Evolutionary conservation across 768 basidiomycete species (phyloP).

Genomic region (Xerocomellus dryophilus): DNA sequence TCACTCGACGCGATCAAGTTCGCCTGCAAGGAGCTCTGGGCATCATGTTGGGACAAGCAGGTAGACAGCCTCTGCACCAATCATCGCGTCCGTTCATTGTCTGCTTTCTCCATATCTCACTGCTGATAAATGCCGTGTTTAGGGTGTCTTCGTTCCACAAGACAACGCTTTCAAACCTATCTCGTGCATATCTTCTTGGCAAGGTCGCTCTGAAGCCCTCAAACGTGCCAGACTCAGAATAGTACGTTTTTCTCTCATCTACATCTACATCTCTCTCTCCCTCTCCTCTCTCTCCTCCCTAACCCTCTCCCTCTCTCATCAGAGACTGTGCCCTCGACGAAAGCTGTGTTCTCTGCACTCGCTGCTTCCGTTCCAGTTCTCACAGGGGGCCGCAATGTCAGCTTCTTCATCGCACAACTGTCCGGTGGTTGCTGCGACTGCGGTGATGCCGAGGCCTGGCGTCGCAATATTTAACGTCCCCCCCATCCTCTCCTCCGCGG

Average conservation of each 20-base stretch:
- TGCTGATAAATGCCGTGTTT: neutral
- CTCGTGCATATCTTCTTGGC: conserved; percentile 73
- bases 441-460: conserved; percentile 92
- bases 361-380: conserved; percentile 87
- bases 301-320: too few species aligned
- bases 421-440: conserved; percentile 95
- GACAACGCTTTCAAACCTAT: conserved; percentile 90
- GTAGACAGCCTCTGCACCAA: conserved; percentile 95
- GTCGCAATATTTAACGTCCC: conserved; percentile 39
- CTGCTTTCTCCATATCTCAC: neutral
- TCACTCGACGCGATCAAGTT: conserved; percentile 92
- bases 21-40: conserved; percentile 92
- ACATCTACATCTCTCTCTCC: too few species aligned
- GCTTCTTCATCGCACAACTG: conserved; percentile 90
- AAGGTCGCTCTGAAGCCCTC: conserved; percentile 72
- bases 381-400: conserved; percentile 87
- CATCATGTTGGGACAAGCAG: conserved; percentile 88
- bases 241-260: conserved; percentile 41
- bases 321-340: too few species aligned
- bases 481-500: conserved; percentile 38
- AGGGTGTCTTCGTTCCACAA: conserved; percentile 94
- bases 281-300: too few species aligned
- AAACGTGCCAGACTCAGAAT: conserved; percentile 66
- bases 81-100: conserved; percentile 62
- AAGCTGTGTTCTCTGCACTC: conserved; percentile 15